These are phyloP conservation scores for Metschnikowia colocasiae DNA, from an alignment of 805 yeast species.

Conservation along the genomic window DNA sequence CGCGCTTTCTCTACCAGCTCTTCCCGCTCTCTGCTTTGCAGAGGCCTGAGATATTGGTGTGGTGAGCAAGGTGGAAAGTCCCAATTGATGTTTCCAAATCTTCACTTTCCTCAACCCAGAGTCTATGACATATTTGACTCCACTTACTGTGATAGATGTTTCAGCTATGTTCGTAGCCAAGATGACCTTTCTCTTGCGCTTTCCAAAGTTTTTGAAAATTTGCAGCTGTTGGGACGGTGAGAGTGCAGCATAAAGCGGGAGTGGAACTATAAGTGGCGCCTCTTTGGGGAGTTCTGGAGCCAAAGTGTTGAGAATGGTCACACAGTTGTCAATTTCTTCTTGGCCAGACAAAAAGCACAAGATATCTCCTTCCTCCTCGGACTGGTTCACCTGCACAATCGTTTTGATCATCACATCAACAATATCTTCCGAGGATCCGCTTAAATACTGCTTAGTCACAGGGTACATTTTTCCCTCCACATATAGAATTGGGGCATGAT, in stretches of 20 bases:
- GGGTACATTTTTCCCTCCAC: conserved; percentile 90
- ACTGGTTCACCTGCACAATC: conserved; percentile 70
- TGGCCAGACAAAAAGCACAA: conserved; percentile 93
- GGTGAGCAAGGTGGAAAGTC: conserved; percentile 86
- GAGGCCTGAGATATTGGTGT: conserved; percentile 92
- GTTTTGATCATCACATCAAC: conserved; percentile 75
- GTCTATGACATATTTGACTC: conserved; percentile 89
- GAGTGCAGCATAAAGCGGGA: conserved; percentile 91
- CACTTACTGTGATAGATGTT: conserved; percentile 94
- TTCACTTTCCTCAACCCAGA: conserved; percentile 90
- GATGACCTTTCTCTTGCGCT: conserved; percentile 77
- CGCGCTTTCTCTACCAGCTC: conserved; percentile 95
- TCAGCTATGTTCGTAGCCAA: conserved; percentile 96
- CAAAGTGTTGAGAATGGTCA: conserved; percentile 52
- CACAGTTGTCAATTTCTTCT: conserved; percentile 91
- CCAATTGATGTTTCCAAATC: conserved; percentile 91
- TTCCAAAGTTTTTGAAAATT: conserved; percentile 65
- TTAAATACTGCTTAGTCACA: conserved; percentile 68
- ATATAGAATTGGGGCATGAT: conserved; percentile 73
- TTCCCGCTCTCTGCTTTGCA: conserved; percentile 92
- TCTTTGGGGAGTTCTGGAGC: conserved; percentile 66
- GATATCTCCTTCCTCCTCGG: conserved; percentile 87
- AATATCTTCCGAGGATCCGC: conserved; percentile 68
- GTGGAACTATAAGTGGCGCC: conserved; percentile 70
- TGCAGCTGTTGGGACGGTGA: conserved; percentile 79